Evolutionary conservation across 208 protist genomes (phyloP).

Genomic region (Acanthamoeba healyi): DNA sequence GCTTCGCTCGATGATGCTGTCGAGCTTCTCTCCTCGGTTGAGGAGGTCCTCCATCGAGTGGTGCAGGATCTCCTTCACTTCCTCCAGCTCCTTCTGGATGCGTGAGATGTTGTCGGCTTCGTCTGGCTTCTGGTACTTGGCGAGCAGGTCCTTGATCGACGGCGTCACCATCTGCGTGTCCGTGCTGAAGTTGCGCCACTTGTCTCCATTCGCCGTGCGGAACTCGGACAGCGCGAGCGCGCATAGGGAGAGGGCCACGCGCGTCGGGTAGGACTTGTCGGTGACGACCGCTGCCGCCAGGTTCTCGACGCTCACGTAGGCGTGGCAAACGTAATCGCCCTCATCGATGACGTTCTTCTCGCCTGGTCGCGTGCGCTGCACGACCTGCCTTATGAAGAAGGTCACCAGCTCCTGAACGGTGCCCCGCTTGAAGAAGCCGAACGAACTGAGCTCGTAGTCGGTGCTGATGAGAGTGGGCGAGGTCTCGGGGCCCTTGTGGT

Average conservation of each 20-base stretch:
- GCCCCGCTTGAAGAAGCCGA: slow-evolving; percentile 53
- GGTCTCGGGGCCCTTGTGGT: background rate
- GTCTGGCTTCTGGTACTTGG: slow-evolving; percentile 68
- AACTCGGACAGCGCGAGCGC: slow-evolving; percentile 15
- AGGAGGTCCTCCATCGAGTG: slow-evolving; percentile 67
- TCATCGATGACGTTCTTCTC: slow-evolving; percentile 60
- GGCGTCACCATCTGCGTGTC: slow-evolving; percentile 30
- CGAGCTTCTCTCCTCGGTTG: slow-evolving; percentile 73
- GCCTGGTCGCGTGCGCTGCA: slow-evolving; percentile 18
- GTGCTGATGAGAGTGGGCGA: background rate
- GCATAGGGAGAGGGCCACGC: slow-evolving; percentile 41
- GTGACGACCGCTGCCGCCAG: slow-evolving; percentile 10
- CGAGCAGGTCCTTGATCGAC: background rate
- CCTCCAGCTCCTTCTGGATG: slow-evolving; percentile 76
- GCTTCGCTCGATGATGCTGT: slow-evolving; percentile 67
- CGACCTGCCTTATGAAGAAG: slow-evolving; percentile 52
- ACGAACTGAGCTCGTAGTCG: slow-evolving; percentile 59
- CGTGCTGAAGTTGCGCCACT: background rate
- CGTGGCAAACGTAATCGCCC: slow-evolving; percentile 61
- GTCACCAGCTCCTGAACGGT: slow-evolving; percentile 58
- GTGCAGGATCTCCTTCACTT: slow-evolving; percentile 71
- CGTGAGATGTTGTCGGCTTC: slow-evolving; percentile 39
- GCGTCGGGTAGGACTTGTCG: slow-evolving; percentile 57
- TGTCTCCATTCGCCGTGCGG: background rate
- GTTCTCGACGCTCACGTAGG: slow-evolving; percentile 20